These are phyloP conservation scores for Neoarthrinium moseri DNA, from an alignment of 2,329 filamentous ascomycete genomes.

Conservation along the genomic window DNA sequence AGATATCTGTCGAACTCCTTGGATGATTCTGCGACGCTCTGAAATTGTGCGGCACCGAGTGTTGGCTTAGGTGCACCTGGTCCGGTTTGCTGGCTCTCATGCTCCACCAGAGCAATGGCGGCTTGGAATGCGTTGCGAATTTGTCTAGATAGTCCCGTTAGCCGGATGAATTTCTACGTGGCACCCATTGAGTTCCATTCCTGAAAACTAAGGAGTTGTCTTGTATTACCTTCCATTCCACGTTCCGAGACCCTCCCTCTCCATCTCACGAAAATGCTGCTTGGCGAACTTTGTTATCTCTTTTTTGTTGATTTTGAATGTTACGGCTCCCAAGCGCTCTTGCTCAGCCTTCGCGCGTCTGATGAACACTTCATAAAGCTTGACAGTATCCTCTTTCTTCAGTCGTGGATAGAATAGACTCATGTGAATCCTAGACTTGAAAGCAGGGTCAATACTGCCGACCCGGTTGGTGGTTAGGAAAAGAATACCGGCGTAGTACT, in stretches of 20 bases:
- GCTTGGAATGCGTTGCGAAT: conserved; percentile 26
- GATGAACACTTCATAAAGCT: neutral
- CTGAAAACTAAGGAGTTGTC: neutral
- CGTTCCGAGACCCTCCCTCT: neutral
- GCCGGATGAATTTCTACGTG: neutral
- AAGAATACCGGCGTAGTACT: conserved; percentile 17
- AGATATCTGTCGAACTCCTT: neutral
- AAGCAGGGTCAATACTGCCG: conserved; percentile 19
- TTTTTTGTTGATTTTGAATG: conserved; percentile 11
- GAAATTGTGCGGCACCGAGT: neutral
- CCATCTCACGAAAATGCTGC: conserved; percentile 12
- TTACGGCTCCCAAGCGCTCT: neutral
- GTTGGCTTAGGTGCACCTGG: neutral
- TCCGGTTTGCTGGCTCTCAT: neutral
- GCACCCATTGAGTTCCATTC: too few species aligned
- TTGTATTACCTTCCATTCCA: conserved; percentile 17
- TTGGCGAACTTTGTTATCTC: conserved; percentile 13
- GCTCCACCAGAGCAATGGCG: conserved; percentile 14
- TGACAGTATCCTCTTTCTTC: conserved; percentile 5
- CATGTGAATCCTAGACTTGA: conserved; percentile 21
- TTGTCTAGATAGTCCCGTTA: conserved; percentile 10
- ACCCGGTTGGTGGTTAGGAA: conserved; percentile 21
- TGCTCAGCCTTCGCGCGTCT: neutral
- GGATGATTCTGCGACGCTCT: neutral
- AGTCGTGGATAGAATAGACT: conserved; percentile 16